A percentile compares a stretch with the other conserved stretches of the same genome.
Evolutionary conservation across 2,329 filamentous ascomycete species (phyloP).

Genomic region (Ophiostoma sp.): DNA sequence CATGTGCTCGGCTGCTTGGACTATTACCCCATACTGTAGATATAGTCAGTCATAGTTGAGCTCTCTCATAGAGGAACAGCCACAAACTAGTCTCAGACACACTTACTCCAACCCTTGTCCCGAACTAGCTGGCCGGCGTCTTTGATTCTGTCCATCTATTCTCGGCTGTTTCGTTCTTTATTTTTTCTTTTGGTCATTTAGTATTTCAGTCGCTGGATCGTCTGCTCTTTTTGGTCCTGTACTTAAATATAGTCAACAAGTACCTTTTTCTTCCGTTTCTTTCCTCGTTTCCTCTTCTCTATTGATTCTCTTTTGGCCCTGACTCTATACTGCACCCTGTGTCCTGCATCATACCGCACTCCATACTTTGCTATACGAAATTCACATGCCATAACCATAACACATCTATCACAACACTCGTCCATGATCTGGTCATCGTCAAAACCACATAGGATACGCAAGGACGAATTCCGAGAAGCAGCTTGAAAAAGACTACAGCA

Average conservation of each 20-base stretch:
- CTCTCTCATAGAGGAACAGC: not conserved
- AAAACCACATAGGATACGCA: slow-evolving; percentile 29
- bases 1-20: slow-evolving; percentile 6
- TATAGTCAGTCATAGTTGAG: slow-evolving; percentile 4
- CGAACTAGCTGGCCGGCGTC: slow-evolving; percentile 11
- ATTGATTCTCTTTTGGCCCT: not conserved
- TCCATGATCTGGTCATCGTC: slow-evolving; percentile 28
- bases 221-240: not conserved
- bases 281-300: not conserved
- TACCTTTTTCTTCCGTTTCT: not conserved
- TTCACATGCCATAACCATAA: not conserved
- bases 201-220: not conserved
- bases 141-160: not conserved
- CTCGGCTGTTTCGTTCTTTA: slow-evolving; percentile 18
- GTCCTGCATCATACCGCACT: not conserved
- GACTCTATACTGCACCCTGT: not conserved
- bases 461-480: slow-evolving; percentile 29
- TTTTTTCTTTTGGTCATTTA: not conserved
- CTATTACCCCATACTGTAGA: slow-evolving; percentile 5
- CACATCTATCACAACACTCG: not conserved
- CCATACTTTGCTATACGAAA: not conserved
- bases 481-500: not conserved
- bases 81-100: not conserved
- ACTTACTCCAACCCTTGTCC: slow-evolving; percentile 9
- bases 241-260: not conserved